Evolutionary conservation across 352 stramenopile species (phyloP).

Genomic region (Pythium vanterpoolii): DNA sequence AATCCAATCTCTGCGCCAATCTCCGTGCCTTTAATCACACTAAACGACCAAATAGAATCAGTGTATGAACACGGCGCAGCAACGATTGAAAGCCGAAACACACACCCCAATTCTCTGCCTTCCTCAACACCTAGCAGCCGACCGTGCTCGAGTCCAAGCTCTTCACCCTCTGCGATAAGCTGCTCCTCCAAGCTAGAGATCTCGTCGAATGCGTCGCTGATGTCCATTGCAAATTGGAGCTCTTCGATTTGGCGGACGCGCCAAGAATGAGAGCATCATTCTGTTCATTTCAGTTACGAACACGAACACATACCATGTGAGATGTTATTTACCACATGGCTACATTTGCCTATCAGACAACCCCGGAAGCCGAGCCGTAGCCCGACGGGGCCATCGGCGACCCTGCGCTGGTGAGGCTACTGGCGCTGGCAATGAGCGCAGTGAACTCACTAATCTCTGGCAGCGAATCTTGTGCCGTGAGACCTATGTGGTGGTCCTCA

Average conservation of each 20-base stretch:
- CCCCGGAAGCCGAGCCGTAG: constrained; percentile 13
- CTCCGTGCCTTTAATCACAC: constrained; percentile 73
- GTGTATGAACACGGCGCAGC: not conserved
- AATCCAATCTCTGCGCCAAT: constrained; percentile 82
- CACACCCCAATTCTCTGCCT: constrained; percentile 68
- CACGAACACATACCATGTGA: not conserved
- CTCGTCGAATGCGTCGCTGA: constrained; percentile 69
- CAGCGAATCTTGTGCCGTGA: constrained; percentile 43
- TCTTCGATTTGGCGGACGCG: not conserved
- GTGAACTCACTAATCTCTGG: constrained; percentile 78
- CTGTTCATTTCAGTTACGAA: constrained; percentile 16
- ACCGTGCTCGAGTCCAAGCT: constrained; percentile 51
- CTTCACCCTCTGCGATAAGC: constrained; percentile 62
- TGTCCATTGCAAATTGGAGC: constrained; percentile 37
- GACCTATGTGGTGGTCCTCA: constrained; percentile 33
- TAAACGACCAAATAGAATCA: constrained; percentile 17
- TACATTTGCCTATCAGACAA: not conserved
- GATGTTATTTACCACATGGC: constrained; percentile 10
- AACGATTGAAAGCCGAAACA: not conserved
- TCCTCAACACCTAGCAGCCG: constrained; percentile 65
- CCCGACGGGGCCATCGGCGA: not conserved
- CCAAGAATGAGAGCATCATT: constrained; percentile 18
- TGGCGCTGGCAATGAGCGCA: constrained; percentile 41
- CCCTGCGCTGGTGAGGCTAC: not conserved
- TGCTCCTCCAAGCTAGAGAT: constrained; percentile 71